Evolutionary conservation across 768 basidiomycete genomes (phyloP).

Genomic region (Tricholoma bakamatsutake): DNA sequence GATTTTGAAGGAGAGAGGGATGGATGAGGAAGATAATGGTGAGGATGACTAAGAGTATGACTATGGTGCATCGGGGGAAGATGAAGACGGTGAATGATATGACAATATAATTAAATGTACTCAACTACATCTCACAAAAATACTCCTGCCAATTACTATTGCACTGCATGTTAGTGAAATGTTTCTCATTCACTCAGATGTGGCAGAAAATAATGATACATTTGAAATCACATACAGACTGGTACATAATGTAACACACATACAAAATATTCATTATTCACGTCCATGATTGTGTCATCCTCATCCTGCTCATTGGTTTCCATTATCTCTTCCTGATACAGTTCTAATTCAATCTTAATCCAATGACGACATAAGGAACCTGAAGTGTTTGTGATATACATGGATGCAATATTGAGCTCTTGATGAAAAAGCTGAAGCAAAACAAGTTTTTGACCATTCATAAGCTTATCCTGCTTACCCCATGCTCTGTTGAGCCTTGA

Average conservation of each 20-base stretch:
- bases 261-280: not conserved
- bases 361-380: not conserved
- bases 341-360: not conserved
- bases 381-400: not conserved
- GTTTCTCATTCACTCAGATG: no score
- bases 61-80: not conserved
- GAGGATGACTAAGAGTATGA: not conserved
- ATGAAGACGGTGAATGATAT: not conserved
- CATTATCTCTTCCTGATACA: not conserved
- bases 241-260: not conserved
- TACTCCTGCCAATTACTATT: no score
- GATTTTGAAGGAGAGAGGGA: no score
- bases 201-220: no score
- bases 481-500: not conserved
- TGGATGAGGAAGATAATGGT: no score
- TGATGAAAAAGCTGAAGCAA: not conserved
- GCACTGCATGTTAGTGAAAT: no score
- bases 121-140: no score
- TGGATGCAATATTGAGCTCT: not conserved
- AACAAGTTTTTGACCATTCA: no score
- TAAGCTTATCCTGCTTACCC: not conserved
- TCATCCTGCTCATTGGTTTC: not conserved
- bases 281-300: not conserved
- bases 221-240: no score
- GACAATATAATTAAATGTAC: not conserved